Base-by-base conservation (phyloP, 257 asterid species). In the Fraxinus cuspidata region DNA sequence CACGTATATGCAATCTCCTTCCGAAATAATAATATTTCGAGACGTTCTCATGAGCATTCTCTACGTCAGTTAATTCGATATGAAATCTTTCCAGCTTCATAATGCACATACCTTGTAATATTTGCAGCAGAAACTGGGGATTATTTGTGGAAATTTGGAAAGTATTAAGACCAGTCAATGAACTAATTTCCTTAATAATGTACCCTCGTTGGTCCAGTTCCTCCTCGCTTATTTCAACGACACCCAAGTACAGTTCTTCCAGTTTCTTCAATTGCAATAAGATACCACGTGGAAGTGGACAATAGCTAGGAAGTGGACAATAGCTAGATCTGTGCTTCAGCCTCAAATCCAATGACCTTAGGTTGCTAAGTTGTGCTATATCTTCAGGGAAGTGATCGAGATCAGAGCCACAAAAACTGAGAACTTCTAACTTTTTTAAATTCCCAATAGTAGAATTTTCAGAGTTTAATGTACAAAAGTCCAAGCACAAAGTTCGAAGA, bases 211-310 rank as follows among this genome's bases (percentile, higher is more conserved):
- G 11, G 19, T 53, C 27, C 2, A 58, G 34, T 28, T 73, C 67
- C 5, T 31, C 66, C 3, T 73, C 67, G 18, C n/a, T 60, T 51
- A 27, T 49, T 28, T 11, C 76, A 25, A 63, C 2, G 34, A 2
- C 32, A 1, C 73, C 37, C 65, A 76, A 11, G 16, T 75, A 72
- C 31, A 80, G 51, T 23, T 80, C 83, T 68, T 80, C 84, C n/a
- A 80, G 71, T 29, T 37, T 77, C 40, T 6, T 15, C 32, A 80
- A 37, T 5, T 6, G n/a, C 9, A 19, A n/a, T 63, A 80, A 29
- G 72, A 69, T 47, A 18, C 73, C 77, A 15, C 12, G 27, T n/a
- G n/a, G n/a, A n/a, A n/a, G n/a, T n/a, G n/a, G n/a, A n/a, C n/a
- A n/a, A n/a, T n/a, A n/a, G n/a, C n/a, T n/a, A 53, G 76, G 70